Evolutionary conservation across 2,329 filamentous ascomycete genomes (phyloP), one percentile per base, ranked within the genome.

Genomic region (Xylariaceae sp.): DNA sequence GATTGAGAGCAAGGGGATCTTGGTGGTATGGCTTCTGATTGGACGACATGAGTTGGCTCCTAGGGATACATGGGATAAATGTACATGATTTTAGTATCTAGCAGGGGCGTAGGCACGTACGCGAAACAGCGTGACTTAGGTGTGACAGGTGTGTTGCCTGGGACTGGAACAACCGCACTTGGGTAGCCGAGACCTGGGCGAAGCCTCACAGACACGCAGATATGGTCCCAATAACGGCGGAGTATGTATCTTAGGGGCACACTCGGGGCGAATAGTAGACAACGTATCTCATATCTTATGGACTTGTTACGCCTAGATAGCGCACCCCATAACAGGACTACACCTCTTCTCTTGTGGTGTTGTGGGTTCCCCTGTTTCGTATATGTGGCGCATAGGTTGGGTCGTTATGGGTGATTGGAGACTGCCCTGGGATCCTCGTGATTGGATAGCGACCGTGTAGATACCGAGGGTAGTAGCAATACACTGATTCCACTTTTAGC

Each of bases 21-120:
- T 57, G 73, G 79, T 73, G 75, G 66, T 75, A 80, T 73, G 79
- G 77, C 67, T 76, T 75, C 79, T 83, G 80, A 83, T 83, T 83
- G 81, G 80, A 75, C 67, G 69, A 70, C 60, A 57, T 56, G 67
- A 64, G 70, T 70, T 63, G 68, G 70, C 69, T 69, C 72, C 67
- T 63, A 68, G 67, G 62, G 64, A 59, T 65, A 67, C 71, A 66
- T 66, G 67, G 68, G 67, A 68, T 74, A 77, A 76, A 78, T 75
- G 75, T 76, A 80, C 76, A 74, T 76, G 76, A 75, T 68, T 66
- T 69, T 67, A 64, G 64, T 65, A 63, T 63, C 58, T 64, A 60
- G 65, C 62, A 68, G 62, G 62, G 67, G 66, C 63, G 56, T 59
- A 64, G 64, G 61, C 61, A 65, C 54, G 63, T 62, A 65, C 62